phyloP scores from a whole-genome alignment of 1,139 yeast species.

The Sugiyamaella japonica region DNA sequence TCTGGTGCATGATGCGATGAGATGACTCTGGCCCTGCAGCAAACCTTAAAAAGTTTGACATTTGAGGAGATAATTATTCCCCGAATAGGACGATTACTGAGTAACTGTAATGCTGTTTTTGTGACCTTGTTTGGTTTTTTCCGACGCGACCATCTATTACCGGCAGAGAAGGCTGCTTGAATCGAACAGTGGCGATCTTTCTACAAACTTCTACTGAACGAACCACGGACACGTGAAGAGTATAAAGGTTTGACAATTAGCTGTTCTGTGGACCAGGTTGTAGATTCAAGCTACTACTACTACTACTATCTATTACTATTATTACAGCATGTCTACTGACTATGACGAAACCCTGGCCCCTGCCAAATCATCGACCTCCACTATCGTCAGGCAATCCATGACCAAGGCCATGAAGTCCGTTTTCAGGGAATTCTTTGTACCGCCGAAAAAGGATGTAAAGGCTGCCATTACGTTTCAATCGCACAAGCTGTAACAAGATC shows the following conservation, averaged over 20 bases:
- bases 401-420: slow-evolving; percentile 21
- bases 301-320: slow-evolving; percentile 4
- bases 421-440: slow-evolving; percentile 24
- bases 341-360: slow-evolving; percentile 23
- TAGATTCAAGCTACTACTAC: neutral
- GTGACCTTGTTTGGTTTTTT: neutral
- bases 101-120: neutral
- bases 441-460: slow-evolving; percentile 18
- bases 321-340: slow-evolving; percentile 15
- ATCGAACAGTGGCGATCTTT: neutral
- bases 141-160: slow-evolving; percentile 3
- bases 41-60: neutral
- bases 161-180: neutral
- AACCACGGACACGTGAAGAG: neutral
- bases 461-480: slow-evolving; percentile 16
- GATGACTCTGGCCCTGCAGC: neutral
- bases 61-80: neutral
- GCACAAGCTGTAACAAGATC: slow-evolving; percentile 13
- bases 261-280: too few relatives aligned
- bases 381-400: slow-evolving; percentile 23
- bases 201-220: neutral
- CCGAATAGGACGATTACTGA: neutral
- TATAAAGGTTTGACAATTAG: neutral
- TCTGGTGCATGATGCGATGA: neutral
- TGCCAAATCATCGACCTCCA: slow-evolving; percentile 22